These are phyloP conservation scores for Glarea lozoyensis DNA, from an alignment of 495 filamentous ascomycete genomes.

Conservation along the genomic window DNA sequence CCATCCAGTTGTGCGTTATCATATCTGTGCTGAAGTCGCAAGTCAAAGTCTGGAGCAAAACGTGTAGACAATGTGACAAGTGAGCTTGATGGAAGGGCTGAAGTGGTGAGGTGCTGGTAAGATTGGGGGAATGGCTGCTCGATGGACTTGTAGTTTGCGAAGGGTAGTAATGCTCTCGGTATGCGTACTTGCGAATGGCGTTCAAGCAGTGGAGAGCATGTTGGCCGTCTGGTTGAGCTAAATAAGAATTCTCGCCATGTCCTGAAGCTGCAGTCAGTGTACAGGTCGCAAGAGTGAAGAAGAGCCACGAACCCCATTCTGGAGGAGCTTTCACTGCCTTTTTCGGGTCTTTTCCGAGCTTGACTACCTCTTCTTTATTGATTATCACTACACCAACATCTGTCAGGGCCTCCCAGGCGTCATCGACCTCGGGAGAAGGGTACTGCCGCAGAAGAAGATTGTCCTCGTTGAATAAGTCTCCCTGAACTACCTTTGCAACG, in stretches of 20 bases:
- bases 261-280: background rate
- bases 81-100: background rate
- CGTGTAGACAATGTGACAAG: slow-evolving; percentile 25
- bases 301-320: background rate
- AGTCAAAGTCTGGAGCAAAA: slow-evolving; percentile 27
- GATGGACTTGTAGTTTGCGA: background rate
- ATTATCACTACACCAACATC: background rate
- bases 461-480: background rate
- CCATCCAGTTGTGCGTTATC: slow-evolving; percentile 28
- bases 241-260: background rate
- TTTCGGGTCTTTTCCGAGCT: background rate
- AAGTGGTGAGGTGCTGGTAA: background rate
- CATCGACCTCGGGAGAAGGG: background rate
- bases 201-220: slow-evolving; percentile 9
- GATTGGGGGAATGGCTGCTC: too few species aligned
- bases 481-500: background rate
- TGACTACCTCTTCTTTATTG: background rate
- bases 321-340: background rate
- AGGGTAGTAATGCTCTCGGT: slow-evolving; percentile 14
- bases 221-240: slow-evolving; percentile 1
- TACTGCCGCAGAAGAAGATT: background rate
- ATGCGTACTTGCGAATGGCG: background rate
- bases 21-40: slow-evolving; percentile 28
- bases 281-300: background rate
- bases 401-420: background rate